These are phyloP conservation scores for Dactylonectria estremocensis DNA, from an alignment of 2,329 filamentous ascomycete species.

Conservation along the genomic window DNA sequence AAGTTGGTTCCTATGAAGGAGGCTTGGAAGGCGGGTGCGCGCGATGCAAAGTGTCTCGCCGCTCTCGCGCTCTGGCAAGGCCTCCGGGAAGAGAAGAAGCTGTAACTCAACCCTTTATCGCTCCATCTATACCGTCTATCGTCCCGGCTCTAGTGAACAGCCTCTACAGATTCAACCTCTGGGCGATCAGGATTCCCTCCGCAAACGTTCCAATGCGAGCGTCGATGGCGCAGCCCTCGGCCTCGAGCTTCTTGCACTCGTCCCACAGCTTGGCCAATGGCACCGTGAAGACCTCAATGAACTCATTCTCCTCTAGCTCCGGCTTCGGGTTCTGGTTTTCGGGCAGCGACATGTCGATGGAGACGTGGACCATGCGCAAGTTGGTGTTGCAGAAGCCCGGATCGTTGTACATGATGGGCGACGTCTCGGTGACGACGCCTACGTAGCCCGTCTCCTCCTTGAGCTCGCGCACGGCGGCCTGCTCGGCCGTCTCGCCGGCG, in stretches of 20 bases:
- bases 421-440: slow-evolving; percentile 68
- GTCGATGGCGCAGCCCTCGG: slow-evolving; percentile 83
- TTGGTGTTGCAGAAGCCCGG: slow-evolving; percentile 79
- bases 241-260: slow-evolving; percentile 77
- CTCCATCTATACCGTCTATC: slow-evolving; percentile 27
- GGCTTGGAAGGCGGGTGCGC: slow-evolving; percentile 70
- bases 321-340: slow-evolving; percentile 80
- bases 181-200: slow-evolving; percentile 83
- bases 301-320: slow-evolving; percentile 83
- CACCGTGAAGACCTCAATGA: slow-evolving; percentile 84
- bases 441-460: slow-evolving; percentile 79
- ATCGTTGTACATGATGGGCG: slow-evolving; percentile 78
- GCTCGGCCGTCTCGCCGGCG: slow-evolving; percentile 71
- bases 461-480: slow-evolving; percentile 75
- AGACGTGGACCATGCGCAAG: slow-evolving; percentile 79
- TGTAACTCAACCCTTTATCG: slow-evolving; percentile 46
- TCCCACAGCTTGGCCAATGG: slow-evolving; percentile 75
- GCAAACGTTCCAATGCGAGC: slow-evolving; percentile 83
- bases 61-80: slow-evolving; percentile 74
- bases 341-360: slow-evolving; percentile 77
- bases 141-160: slow-evolving; percentile 1
- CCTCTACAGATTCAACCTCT: slow-evolving; percentile 63
- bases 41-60: slow-evolving; percentile 73
- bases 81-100: slow-evolving; percentile 62
- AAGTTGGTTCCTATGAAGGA: slow-evolving; percentile 71